phyloP scores from a whole-genome alignment of 2,329 filamentous ascomycete genomes.

The Nemania sp. region DNA sequence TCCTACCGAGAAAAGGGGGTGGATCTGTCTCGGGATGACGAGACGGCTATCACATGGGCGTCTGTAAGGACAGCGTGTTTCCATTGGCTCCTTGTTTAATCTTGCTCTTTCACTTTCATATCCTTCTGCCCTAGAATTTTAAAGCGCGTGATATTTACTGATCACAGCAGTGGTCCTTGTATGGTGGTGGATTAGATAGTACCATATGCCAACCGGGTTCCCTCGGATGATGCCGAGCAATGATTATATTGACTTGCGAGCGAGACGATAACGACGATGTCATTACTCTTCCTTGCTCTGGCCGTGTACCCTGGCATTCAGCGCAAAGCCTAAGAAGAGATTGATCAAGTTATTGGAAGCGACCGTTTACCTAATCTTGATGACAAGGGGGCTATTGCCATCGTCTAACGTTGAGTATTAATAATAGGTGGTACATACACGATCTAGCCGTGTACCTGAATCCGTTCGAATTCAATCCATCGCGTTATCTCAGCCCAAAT shows the following conservation, averaged over 20 bases:
- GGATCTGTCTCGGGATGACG: constrained; percentile 16
- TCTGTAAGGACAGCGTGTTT: constrained; percentile 16
- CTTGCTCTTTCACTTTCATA: neutral
- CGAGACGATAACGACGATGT: constrained; percentile 48
- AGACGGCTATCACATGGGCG: constrained; percentile 27
- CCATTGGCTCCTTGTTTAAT: neutral
- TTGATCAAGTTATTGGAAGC: constrained; percentile 40
- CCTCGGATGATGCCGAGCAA: neutral
- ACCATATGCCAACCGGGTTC: constrained; percentile 31
- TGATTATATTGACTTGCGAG: neutral
- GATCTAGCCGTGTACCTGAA: constrained; percentile 68
- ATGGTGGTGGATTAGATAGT: constrained; percentile 33
- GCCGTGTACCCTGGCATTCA: constrained; percentile 51
- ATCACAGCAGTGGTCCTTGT: constrained; percentile 20
- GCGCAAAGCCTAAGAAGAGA: constrained; percentile 41
- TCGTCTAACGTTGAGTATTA: neutral
- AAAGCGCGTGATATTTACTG: neutral
- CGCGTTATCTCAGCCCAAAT: constrained; percentile 40
- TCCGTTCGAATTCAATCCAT: constrained; percentile 42
- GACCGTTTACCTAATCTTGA: constrained; percentile 33
- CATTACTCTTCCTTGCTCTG: constrained; percentile 54
- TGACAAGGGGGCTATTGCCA: constrained; percentile 23
- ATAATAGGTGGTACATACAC: constrained; percentile 53
- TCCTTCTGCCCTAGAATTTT: neutral
- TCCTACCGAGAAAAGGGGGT: constrained; percentile 16